Base-by-base conservation (phyloP, 164 flowering plant genomes). In the Vitis riparia region DNA sequence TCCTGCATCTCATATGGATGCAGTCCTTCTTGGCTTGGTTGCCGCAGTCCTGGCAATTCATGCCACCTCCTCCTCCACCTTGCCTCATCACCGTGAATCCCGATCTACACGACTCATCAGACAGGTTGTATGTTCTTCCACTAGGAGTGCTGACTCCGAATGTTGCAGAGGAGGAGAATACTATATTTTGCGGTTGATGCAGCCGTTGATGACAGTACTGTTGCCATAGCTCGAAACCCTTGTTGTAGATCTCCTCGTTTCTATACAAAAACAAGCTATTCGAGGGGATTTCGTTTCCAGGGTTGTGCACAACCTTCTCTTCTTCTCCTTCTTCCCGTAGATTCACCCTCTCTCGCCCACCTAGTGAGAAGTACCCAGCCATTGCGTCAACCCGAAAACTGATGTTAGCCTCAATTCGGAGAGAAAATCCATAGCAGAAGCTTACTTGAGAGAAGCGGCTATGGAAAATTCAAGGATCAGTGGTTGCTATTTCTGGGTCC, bases 1-100 rank as follows among this genome's bases (percentile, higher is more conserved):
- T 86, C 61, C 92, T 80, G 72, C 94, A 89, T 64, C 94, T 68
- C 78, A 84, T 29, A 77, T 88, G 89, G 10, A 63, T 51, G 27
- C 94, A 89, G 52, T 89, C 94, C 68, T 89, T 89, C 85, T 89
- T 89, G 0, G 94, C 90, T 73, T 89, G 94, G 73, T 89, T 89
- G 7, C 94, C 94, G 68, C 94, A 89, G 69, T 89, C 94, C 29
- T 86, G 90, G 59, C 94, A 89, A 47, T 86, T 89, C 71, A 79
- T 76, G 4, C 83, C 62, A 0, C 87, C 49, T 30, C 55, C 55
- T 32, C 59, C 73, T 11, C 62, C 69, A 10, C 77, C 69, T 65
- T 62, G 77, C 32, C 79, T 70, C 81, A 65, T 75, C 65, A 70
- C 68, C 63, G 75, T 29, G 23, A 63, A 71, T 0, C 75, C 74